These are phyloP conservation scores for Osmanthus fragrans DNA, from an alignment of 257 asterid species.

Conservation along the genomic window DNA sequence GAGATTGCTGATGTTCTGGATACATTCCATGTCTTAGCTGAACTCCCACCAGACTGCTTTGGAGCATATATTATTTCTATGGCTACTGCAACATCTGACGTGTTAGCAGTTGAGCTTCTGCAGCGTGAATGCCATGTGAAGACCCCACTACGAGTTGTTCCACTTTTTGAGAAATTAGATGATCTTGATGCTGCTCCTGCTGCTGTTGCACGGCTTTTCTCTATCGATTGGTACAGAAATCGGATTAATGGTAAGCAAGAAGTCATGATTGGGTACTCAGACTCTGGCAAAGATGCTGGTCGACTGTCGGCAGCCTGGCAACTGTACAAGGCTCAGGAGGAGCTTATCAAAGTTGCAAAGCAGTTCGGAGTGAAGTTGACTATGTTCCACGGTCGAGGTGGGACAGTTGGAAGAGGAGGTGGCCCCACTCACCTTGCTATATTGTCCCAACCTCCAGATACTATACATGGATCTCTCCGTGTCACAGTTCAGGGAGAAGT, in stretches of 20 bases:
- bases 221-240: conserved; percentile 54
- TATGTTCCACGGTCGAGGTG: conserved; percentile 66
- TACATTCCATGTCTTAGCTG: conserved; percentile 51
- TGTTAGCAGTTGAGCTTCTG: conserved; percentile 55
- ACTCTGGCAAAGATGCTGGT: conserved; percentile 66
- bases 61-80: conserved; percentile 54
- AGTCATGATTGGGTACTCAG: conserved; percentile 64
- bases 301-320: conserved; percentile 61
- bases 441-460: conserved; percentile 60
- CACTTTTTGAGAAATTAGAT: conserved; percentile 53
- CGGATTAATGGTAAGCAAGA: conserved; percentile 53
- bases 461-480: conserved; percentile 53
- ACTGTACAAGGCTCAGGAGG: conserved; percentile 58
- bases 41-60: conserved; percentile 51
- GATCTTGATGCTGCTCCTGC: conserved; percentile 55
- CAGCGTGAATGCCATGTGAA: conserved; percentile 53
- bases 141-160: conserved; percentile 49
- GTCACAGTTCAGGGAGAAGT: conserved; percentile 63
- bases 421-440: conserved; percentile 68
- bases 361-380: conserved; percentile 49
- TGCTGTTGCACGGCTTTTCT: conserved; percentile 57
- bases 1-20: conserved; percentile 52
- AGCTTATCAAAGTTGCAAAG: conserved; percentile 51
- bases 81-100: conserved; percentile 57
- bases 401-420: conserved; percentile 64